Base-by-base conservation (phyloP, 1,284 basidiomycete species). In the Hypsizygus ulmarius region DNA sequence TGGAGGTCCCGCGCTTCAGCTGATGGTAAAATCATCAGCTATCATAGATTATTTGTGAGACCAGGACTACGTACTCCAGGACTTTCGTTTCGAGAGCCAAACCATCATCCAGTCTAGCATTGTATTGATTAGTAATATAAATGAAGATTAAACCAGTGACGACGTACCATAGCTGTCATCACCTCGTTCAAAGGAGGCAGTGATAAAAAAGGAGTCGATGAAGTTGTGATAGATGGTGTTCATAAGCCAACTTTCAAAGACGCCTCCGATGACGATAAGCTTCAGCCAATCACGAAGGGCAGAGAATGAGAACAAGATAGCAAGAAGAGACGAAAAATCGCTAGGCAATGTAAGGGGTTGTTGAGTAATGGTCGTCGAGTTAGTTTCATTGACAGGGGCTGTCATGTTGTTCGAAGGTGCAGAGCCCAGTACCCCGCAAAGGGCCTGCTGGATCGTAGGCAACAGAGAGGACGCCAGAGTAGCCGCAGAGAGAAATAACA, bases 241-340 rank as follows among this genome's bases (percentile, higher is more conserved):
- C 5, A 68, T 59, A 7, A 72, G 29, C 2, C 68, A 70, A 0
- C 69, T 74, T 60, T 87, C 86, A 38, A 89, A 62, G 19, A 77
- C 54, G 15, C 78, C 76, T 37, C 86, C 86, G 34, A 87, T 63
- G 11, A 82, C 56, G 41, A 86, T 58, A 43, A 89, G 70, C 56
- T 84, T 79, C 5, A 78, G 47, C 77, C 84, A 86, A 57, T 88
- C 82, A n/a, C 71, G 66, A 9, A 85, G 59, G 1, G 78, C 80
- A 18, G 76, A 68, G 42, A 75, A 71, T 0, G 76, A 72, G 50
- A 82, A 61, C 11, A 84, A 39, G 14, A 78, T 55, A 1, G 68
- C 56, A 32, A 77, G 49, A 1, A 70, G 33, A 1, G 69, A 64
- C 1, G 66, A 55, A 10, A 72, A 48, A 35, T 52, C 50, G 39